Base-by-base conservation (phyloP, 2,329 filamentous ascomycete genomes). In the Beauveria rudraprayagi region DNA sequence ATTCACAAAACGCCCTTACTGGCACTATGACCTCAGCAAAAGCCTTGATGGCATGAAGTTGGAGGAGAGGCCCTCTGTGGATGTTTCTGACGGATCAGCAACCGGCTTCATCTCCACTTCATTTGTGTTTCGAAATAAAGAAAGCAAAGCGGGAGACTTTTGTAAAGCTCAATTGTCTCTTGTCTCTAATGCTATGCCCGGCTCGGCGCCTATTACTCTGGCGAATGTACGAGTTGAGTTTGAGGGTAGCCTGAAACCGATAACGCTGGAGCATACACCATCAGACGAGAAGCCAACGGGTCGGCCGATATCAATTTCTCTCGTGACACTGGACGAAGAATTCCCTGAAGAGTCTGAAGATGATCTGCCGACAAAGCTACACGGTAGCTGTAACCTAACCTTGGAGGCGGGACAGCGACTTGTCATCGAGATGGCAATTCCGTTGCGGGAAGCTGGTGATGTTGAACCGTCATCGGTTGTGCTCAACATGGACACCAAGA, bases 371-470 rank as follows among this genome's bases (percentile, higher is more conserved):
- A 66, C 69, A 8, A 65, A 78, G 52, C 75, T 87, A 58, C 71
- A 74, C 44, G 88, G 88, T 1, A 68, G 75, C 11, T 81, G 83
- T 9, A 79, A 92, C 70, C 74, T 97, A 60, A 84, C 80, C 0
- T 74, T 97, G 48, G 72, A 75, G 11, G 83, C 91, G 16, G 86
- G 85, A 0, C 83, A 89, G 63, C 88, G 81, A 9, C 85, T 83
- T 58, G 83, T 92, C 1, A 88, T 90, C 64, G 84, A 89, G 66
- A 80, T 96, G 67, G 82, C 81, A 9, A 83, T 91, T 62, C 83
- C 87, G 2, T 81, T 96, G 17, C 85, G 91, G 62, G 92, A 97
- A 73, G 85, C 92, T 3, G 92, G 91, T n/a, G 83, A 90, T 61
- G 86, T 88, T 1, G 84, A 81, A 53, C 85, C 90, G 4, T 79